phyloP scores from a whole-genome alignment of 208 protist species.

The Wallacemonas rigidus region DNA sequence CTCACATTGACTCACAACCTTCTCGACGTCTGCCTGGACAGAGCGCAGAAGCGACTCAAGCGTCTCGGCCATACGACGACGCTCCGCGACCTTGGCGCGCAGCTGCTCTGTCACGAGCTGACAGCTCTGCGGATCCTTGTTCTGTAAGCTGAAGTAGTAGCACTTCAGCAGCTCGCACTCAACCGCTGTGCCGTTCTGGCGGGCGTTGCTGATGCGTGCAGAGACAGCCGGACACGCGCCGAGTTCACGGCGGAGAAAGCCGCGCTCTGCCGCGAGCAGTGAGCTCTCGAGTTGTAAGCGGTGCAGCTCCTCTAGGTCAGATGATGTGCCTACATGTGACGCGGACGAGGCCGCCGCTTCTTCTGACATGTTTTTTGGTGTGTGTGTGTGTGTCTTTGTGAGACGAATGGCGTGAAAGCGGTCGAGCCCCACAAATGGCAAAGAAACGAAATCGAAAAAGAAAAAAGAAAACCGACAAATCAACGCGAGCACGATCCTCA shows the following conservation, averaged over 20 bases:
- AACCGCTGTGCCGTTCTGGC: slow-evolving; percentile 41
- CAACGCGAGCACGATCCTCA: too few species aligned
- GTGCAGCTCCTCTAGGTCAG: slow-evolving; percentile 21
- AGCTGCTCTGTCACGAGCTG: slow-evolving; percentile 38
- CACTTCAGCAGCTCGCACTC: slow-evolving; percentile 43
- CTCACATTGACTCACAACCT: slow-evolving; percentile 30
- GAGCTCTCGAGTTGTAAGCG: slow-evolving; percentile 51
- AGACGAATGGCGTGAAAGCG: not conserved
- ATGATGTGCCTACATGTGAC: not conserved
- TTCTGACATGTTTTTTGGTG: not conserved
- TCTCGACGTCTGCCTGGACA: slow-evolving; percentile 48
- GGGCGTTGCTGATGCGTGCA: slow-evolving; percentile 49
- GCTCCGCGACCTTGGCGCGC: slow-evolving; percentile 28
- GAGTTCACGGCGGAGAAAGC: slow-evolving; percentile 46
- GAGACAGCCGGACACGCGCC: slow-evolving; percentile 36
- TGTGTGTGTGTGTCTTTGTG: slow-evolving; percentile 13
- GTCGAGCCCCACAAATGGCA: too few species aligned
- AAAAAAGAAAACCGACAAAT: too few species aligned
- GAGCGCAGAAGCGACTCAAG: slow-evolving; percentile 42
- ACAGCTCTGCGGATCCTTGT: slow-evolving; percentile 30
- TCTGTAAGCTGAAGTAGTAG: slow-evolving; percentile 48
- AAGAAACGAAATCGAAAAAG: too few species aligned
- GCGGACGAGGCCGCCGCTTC: not conserved
- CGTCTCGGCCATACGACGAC: slow-evolving; percentile 26
- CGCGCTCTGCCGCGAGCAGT: slow-evolving; percentile 44